Base-by-base conservation (phyloP, 257 asterid species). In the Capsicum chinense region DNA sequence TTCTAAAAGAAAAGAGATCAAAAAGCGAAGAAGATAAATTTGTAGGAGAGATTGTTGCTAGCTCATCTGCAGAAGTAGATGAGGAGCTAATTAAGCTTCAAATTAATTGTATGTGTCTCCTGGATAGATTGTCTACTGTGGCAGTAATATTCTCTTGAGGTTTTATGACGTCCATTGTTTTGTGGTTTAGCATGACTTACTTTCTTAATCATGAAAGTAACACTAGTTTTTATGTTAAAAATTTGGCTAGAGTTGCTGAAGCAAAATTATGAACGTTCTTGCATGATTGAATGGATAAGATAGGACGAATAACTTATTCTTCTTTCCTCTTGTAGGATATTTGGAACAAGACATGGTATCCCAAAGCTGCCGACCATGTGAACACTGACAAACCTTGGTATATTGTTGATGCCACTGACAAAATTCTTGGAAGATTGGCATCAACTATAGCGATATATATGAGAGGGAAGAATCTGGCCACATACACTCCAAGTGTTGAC, bases 331-430 rank as follows among this genome's bases (percentile, higher is more conserved):
- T 87, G 48, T 87, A 94, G 98, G 99, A 96, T 87, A 90, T 94
- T 76, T 96, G 98, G 99, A 96, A 96, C 63, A 90, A 86, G 74
- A 96, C 99, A 83, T 96, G 99, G 99, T 96, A 94, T 79, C 98
- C 99, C 26, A 96, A 96, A 90, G 98, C 98, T 69, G 87, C 91
- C 6, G 99, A 95, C 89, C 99, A 95, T 84, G 90, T 95, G 17
- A 91, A 92, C 52, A 95, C 98, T 16, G 93, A 88, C 80, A 95
- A 95, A 85, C 88, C 97, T 1, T 96, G 99, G 99, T 94, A 93
- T 71, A 66, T 96, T 2, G 97, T 96, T 82, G 99, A 96, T 82
- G 99, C 99, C 33, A 88, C 93, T 9, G 99, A 96, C 88, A 91
- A 91, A 88, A 93, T 94, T 81, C 98, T 96, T 2, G 99, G 99